phyloP scores from a whole-genome alignment of 768 basidiomycete genomes.

The Neoboletus brunneissimus region DNA sequence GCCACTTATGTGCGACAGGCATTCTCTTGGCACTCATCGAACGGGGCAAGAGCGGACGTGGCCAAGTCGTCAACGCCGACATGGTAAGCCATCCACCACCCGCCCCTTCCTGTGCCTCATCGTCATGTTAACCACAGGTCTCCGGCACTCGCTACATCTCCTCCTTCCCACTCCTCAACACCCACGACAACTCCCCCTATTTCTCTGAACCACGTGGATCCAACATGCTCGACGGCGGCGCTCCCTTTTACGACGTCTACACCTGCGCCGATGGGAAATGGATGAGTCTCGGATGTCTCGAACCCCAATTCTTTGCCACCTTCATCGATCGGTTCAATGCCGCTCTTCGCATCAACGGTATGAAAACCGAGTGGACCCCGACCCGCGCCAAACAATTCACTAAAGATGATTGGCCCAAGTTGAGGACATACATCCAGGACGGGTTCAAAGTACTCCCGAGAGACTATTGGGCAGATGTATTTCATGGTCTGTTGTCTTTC shows the following conservation, averaged over 20 bases:
- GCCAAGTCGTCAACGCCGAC: conserved; percentile 72
- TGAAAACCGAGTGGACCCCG: conserved; percentile 55
- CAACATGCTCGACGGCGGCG: conserved; percentile 70
- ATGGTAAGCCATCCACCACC: conserved; percentile 51
- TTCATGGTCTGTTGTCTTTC: conserved; percentile 47
- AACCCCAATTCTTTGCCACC: conserved; percentile 64
- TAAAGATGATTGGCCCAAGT: conserved; percentile 51
- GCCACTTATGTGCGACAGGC: conserved; percentile 66
- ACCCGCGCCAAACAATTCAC: conserved; percentile 43
- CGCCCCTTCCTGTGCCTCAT: background rate
- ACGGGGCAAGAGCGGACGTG: conserved; percentile 58
- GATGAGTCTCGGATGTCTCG: conserved; percentile 76
- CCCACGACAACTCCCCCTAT: conserved; percentile 31
- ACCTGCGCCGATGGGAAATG: conserved; percentile 67
- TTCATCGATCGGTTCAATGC: conserved; percentile 57
- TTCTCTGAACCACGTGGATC: conserved; percentile 48
- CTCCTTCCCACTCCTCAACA: conserved; percentile 61
- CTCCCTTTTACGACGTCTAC: conserved; percentile 77
- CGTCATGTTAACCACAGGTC: conserved; percentile 46
- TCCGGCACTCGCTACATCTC: conserved; percentile 78
- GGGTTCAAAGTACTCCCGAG: conserved; percentile 61
- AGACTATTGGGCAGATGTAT: conserved; percentile 67
- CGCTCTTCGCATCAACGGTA: conserved; percentile 43
- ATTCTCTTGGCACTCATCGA: conserved; percentile 75
- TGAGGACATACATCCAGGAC: conserved; percentile 55